These are phyloP conservation scores for Fagopyrum esculentum DNA, from an alignment of 148 eudicot species.

Conservation along the genomic window DNA sequence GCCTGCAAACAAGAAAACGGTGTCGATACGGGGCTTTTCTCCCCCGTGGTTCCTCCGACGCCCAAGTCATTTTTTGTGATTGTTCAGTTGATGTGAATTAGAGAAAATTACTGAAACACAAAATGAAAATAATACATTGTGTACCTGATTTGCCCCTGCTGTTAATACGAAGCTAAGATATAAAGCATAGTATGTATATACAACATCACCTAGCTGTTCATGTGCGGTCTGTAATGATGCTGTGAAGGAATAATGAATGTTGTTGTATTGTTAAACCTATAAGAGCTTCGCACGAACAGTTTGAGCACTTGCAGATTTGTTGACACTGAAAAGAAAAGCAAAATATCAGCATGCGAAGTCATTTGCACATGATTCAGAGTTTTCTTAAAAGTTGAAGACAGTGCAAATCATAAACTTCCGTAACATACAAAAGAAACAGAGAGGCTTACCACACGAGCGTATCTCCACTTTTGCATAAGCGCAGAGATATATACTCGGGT, in stretches of 20 bases:
- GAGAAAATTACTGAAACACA: no score
- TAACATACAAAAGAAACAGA: no score
- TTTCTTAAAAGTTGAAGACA: neutral
- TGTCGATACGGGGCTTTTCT: no score
- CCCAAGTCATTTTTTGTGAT: no score
- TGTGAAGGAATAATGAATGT: neutral
- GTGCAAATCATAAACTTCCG: neutral
- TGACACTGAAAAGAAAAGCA: slow-evolving; percentile 42
- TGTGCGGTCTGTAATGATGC: neutral
- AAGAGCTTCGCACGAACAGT: slow-evolving; percentile 47
- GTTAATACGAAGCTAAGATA: neutral
- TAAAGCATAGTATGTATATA: neutral
- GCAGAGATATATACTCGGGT: slow-evolving; percentile 69
- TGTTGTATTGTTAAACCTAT: slow-evolving; percentile 20
- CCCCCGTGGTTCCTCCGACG: no score
- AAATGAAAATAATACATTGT: no score
- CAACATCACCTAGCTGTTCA: neutral
- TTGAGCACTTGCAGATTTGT: slow-evolving; percentile 47
- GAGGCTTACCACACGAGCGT: slow-evolving; percentile 49
- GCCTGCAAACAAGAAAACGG: no score
- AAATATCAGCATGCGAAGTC: neutral
- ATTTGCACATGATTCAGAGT: neutral
- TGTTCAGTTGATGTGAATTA: no score
- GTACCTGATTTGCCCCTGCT: no score
- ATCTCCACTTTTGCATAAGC: slow-evolving; percentile 46